phyloP scores from a whole-genome alignment of 345 rosid genomes.

The Carallia brachiata region DNA sequence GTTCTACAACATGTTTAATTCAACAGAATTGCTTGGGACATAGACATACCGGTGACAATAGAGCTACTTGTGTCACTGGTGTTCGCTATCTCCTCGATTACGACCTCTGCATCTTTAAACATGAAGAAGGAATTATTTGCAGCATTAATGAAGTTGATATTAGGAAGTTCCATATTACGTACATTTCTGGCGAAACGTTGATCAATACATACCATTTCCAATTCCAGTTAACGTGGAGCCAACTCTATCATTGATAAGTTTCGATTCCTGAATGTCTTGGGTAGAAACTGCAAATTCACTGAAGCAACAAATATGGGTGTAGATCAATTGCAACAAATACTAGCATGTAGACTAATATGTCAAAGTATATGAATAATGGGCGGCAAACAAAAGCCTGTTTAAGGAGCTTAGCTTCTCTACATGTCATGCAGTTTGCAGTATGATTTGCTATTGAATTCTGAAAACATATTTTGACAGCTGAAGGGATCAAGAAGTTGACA shows the following conservation, averaged over 20 bases:
- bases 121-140: not conserved
- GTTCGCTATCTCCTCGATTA: too few species aligned
- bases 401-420: too few species aligned
- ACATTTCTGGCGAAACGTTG: not conserved
- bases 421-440: too few species aligned
- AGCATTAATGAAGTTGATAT: not conserved
- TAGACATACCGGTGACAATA: too few species aligned
- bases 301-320: constrained; percentile 11
- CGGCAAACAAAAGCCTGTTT: too few species aligned
- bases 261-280: constrained; percentile 34
- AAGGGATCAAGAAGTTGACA: not conserved
- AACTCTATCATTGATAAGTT: constrained; percentile 16
- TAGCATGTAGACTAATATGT: not conserved
- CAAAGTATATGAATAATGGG: too few species aligned
- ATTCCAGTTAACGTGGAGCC: constrained; percentile 1
- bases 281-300: constrained; percentile 51
- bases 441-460: not conserved
- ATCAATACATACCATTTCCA: constrained; percentile 8
- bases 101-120: constrained; percentile 1
- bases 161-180: too few species aligned
- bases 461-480: not conserved
- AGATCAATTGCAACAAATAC: not conserved
- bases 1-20: too few species aligned
- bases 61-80: too few species aligned
- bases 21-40: too few species aligned